Evolutionary conservation across 1,284 basidiomycete genomes (phyloP), one percentile per base, ranked within the genome.

Genomic region (Ceratobasidium sp.): DNA sequence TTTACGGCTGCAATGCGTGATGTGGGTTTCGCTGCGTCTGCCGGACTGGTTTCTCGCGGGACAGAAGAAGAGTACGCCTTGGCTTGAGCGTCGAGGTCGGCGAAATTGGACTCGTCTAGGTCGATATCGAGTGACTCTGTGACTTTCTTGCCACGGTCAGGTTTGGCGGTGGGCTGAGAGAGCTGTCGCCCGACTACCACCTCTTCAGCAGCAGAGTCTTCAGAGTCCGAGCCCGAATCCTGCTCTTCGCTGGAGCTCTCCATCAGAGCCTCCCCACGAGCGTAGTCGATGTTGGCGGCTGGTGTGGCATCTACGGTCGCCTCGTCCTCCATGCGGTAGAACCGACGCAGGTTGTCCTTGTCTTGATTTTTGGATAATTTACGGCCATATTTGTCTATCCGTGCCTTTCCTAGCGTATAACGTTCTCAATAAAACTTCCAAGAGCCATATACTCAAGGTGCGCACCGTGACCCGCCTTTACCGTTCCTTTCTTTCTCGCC

Each of bases 341-440:
- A 97, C 59, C 91, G 88, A 78, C 89, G 89, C 65, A 98, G 83
- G 78, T 91, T 89, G 75, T 96, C 93, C 75, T 88, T 86, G 71
- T 92, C 89, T 73, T 92, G 88, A 7, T 85, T 88, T 34, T 86
- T 85, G 37, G 90, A 86, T n/a, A 96, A 81, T 22, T 86, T 85
- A 61, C 96, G 88, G 13, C 96, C 96, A 81, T 96, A 98, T 83
- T 97, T 98, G 86, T 98, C 97, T 63, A 96, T 92, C 76, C 86
- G 88, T 54, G 84, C 88, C 88, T 81, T 77, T 62, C 46, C 66
- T 78, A 74, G 22, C 31, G 43, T 24, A 51, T 19, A 9, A 41
- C 68, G 72, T 19, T 39, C 58, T 63, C 64, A 41, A 54, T 51
- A 14, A 24, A 22, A 65, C 37, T 9, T 39, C 39, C 51, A 37